phyloP scores from a whole-genome alignment of 148 eudicot genomes.

The Rhododendron ovatum region DNA sequence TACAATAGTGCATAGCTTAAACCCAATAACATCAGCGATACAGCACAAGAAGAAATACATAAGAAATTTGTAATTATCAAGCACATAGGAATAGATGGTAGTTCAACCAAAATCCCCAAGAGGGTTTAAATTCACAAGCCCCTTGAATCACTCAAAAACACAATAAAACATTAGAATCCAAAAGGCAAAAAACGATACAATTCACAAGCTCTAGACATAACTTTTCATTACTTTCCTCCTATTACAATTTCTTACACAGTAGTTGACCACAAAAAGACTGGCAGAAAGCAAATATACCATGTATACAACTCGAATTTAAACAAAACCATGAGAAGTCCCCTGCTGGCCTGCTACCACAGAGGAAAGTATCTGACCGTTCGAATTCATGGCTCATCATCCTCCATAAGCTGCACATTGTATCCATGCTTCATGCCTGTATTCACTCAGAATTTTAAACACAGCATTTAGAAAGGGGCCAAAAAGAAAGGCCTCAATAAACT shows the following conservation, averaged over 20 bases:
- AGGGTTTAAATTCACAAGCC: constrained; percentile 14
- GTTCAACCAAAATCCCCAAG: neutral
- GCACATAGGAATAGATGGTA: neutral
- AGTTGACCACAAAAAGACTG: neutral
- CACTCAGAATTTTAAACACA: neutral
- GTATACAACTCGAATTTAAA: neutral
- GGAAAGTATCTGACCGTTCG: neutral
- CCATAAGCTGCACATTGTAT: constrained; percentile 31
- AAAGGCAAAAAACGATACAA: neutral
- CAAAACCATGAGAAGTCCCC: constrained; percentile 2
- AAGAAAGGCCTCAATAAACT: constrained; percentile 4
- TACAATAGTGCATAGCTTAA: neutral
- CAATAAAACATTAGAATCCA: neutral
- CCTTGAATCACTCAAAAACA: constrained; percentile 4
- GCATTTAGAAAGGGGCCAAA: neutral
- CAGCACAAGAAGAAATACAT: neutral
- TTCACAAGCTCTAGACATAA: neutral
- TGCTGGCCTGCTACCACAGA: neutral
- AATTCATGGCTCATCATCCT: constrained; percentile 35
- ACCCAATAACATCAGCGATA: neutral
- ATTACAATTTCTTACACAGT: neutral
- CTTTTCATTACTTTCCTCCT: neutral
- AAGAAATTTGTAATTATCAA: neutral
- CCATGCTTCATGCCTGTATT: constrained; percentile 41
- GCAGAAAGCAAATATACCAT: neutral